phyloP scores from a whole-genome alignment of 352 stramenopile genomes.

The Phytophthora vignae region DNA sequence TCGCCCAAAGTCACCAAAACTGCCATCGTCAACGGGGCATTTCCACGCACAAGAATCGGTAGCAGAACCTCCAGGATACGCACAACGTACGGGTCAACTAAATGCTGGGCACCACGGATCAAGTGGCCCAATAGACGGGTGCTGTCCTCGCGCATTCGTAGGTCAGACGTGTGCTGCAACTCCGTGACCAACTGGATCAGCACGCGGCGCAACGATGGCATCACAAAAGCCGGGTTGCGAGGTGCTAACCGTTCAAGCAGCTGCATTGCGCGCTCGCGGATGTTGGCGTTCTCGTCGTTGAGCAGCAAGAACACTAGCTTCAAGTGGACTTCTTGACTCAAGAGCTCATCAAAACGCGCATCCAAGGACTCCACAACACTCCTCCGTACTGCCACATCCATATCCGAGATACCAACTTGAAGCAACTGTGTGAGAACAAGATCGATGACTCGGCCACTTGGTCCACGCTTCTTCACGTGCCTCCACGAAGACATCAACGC shows the following conservation, averaged over 20 bases:
- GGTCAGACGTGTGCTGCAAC: constrained; percentile 92
- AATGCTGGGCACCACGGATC: constrained; percentile 85
- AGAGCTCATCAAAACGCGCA: constrained; percentile 92
- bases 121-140: constrained; percentile 87
- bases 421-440: constrained; percentile 94
- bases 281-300: constrained; percentile 92
- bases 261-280: constrained; percentile 92
- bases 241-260: constrained; percentile 94
- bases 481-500: constrained; percentile 52
- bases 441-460: constrained; percentile 93
- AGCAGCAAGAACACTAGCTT: constrained; percentile 95
- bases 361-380: constrained; percentile 95
- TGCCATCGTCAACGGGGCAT: constrained; percentile 83
- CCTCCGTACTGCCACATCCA: constrained; percentile 89
- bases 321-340: constrained; percentile 95
- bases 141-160: constrained; percentile 88
- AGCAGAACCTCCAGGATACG: constrained; percentile 77
- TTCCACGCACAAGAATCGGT: constrained; percentile 88
- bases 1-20: constrained; percentile 90
- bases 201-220: constrained; percentile 94
- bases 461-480: constrained; percentile 79
- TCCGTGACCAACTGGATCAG: constrained; percentile 96
- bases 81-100: constrained; percentile 88
- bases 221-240: constrained; percentile 96
- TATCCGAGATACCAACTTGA: constrained; percentile 93